Conservation (phyloP, 2,329 filamentous ascomycete species). For the Neopestalotiopsis clavispora region DNA sequence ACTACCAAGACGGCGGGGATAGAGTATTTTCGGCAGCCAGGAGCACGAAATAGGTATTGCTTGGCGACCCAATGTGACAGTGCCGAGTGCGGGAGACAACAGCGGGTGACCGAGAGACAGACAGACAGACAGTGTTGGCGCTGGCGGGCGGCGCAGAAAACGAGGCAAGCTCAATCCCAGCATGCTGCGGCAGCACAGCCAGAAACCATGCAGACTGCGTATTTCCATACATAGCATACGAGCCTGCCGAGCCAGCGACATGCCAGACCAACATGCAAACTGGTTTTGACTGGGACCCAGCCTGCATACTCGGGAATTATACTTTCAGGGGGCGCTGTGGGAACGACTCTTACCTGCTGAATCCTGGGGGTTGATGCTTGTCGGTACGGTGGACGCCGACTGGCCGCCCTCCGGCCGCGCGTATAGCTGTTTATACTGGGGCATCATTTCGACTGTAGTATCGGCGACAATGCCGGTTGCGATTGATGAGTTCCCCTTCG, state of each 20-base stretch:
- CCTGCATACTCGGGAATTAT: conserved; percentile 4
- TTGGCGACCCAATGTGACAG: background rate
- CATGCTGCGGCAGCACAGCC: background rate
- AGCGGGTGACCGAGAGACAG: background rate
- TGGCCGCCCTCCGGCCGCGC: conserved; percentile 11
- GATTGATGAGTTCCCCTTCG: background rate
- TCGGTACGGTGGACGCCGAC: background rate
- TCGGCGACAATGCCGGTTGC: background rate
- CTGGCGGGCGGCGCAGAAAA: background rate
- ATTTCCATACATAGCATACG: background rate
- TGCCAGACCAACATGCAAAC: background rate
- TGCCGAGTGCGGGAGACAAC: background rate
- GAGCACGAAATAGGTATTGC: background rate
- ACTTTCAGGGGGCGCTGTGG: background rate
- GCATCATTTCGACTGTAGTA: conserved; percentile 12
- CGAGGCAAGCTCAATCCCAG: background rate
- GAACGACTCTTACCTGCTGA: conserved; percentile 8
- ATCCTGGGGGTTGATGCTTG: conserved; percentile 2
- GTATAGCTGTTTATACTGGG: conserved; percentile 12
- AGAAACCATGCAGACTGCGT: background rate
- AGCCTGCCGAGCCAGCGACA: background rate
- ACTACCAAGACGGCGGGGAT: background rate
- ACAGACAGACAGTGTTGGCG: too few species aligned
- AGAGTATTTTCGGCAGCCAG: background rate
- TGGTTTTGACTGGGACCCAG: background rate